Evolutionary conservation across 2,329 filamentous ascomycete genomes (phyloP).

Genomic region (Aspergillus luchuensis): DNA sequence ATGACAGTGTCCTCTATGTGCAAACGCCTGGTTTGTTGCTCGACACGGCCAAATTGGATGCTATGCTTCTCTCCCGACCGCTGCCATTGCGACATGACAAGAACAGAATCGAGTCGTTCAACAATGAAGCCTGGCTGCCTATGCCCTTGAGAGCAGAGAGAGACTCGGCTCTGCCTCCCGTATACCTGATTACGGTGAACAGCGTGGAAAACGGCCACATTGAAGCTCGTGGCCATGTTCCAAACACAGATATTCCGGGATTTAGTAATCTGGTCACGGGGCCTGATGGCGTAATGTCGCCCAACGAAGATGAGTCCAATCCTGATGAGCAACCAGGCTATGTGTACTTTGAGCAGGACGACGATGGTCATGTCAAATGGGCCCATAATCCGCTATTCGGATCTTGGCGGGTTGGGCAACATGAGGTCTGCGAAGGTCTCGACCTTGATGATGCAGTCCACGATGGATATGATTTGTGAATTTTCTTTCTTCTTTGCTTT

Average conservation of each 20-base stretch:
- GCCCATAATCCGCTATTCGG: slow-evolving; percentile 38
- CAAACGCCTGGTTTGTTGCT: slow-evolving; percentile 45
- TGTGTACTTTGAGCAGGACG: slow-evolving; percentile 44
- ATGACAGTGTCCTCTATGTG: slow-evolving; percentile 48
- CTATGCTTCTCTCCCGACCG: slow-evolving; percentile 39
- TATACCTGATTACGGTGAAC: slow-evolving; percentile 43
- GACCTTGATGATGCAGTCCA: slow-evolving; percentile 33
- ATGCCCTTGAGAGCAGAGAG: slow-evolving; percentile 38
- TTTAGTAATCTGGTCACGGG: slow-evolving; percentile 37
- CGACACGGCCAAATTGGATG: slow-evolving; percentile 42
- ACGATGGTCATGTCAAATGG: slow-evolving; percentile 36
- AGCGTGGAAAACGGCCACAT: slow-evolving; percentile 35
- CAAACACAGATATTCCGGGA: slow-evolving; percentile 35
- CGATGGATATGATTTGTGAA: slow-evolving; percentile 25
- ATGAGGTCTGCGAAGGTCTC: slow-evolving; percentile 42
- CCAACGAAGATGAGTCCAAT: slow-evolving; percentile 11
- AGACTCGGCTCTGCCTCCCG: slow-evolving; percentile 34
- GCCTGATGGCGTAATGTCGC: slow-evolving; percentile 22
- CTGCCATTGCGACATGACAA: slow-evolving; percentile 38
- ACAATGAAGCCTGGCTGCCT: slow-evolving; percentile 42
- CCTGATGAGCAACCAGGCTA: slow-evolving; percentile 34
- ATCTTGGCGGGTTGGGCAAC: slow-evolving; percentile 39
- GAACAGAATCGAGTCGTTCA: slow-evolving; percentile 37
- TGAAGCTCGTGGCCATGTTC: slow-evolving; percentile 42
- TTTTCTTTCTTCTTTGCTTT: slow-evolving; percentile 10